Percentiles rank a stretch among this genome's conserved stretches.
Conservation (phyloP, 768 basidiomycete genomes). For the Paxillus rubicundulus region DNA sequence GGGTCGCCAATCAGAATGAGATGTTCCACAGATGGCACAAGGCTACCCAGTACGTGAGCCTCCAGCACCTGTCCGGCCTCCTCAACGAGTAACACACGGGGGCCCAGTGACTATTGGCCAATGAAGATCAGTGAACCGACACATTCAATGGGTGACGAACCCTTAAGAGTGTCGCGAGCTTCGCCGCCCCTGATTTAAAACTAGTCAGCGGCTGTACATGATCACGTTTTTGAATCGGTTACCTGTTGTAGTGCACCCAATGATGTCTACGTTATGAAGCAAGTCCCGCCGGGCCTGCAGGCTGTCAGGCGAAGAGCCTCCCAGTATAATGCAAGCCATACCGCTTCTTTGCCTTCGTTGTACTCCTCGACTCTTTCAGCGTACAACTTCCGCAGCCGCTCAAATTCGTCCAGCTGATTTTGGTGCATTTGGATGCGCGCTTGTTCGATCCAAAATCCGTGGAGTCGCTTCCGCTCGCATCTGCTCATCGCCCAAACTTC, state of each 20-base stretch:
- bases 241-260: conserved; percentile 81
- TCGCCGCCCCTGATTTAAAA: conserved; percentile 56
- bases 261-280: conserved; percentile 53
- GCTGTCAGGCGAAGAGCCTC: neutral
- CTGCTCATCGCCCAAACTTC: conserved; percentile 56
- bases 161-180: conserved; percentile 54
- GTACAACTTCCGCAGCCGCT: conserved; percentile 38
- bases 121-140: neutral
- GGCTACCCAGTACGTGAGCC: conserved; percentile 64
- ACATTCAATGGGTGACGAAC: conserved; percentile 31
- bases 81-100: conserved; percentile 67
- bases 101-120: conserved; percentile 47
- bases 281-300: conserved; percentile 54
- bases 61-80: conserved; percentile 84
- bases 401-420: conserved; percentile 41
- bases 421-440: conserved; percentile 34
- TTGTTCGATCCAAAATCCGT: conserved; percentile 46
- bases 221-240: conserved; percentile 2
- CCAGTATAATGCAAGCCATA: conserved; percentile 23
- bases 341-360: conserved; percentile 52
- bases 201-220: neutral
- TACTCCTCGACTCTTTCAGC: conserved; percentile 37
- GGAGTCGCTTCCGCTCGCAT: conserved; percentile 45
- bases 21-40: conserved; percentile 67
- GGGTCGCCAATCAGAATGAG: conserved; percentile 83